Evolutionary conservation across 441 rosid genomes (phyloP), one percentile per base, ranked within the genome.

Genomic region (Rhodomyrtus psidioides): DNA sequence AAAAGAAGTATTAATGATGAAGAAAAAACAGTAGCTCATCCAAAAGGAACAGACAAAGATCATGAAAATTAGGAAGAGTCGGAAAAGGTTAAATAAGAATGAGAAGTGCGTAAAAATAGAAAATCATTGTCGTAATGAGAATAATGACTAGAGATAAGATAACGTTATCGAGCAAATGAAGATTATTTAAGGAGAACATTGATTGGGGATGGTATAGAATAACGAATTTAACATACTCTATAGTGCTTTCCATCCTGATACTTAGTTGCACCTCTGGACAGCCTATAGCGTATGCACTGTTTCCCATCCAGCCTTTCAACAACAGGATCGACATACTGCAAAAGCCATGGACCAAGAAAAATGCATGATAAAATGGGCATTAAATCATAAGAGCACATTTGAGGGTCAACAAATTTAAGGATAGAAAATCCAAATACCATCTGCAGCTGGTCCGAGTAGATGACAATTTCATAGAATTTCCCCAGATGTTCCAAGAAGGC

Each of bases 171-270:
- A 70, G 49, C 79, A 39, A 12, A 39, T 21, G 46, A 70, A 39
- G 79, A 70, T 70, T 21, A 57, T 57, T 12, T 7, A 3, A 70
- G 79, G n/a, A 39, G 79, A 70, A 21, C 16, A 10, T 44, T 21
- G 51, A n/a, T 70, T 39, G 79, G n/a, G 79, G 79, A 70, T 26
- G 23, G 16, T 39, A 51, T 46, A 44, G 39, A 85, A 54, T 27
- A 53, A 70, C 27, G 51, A 57, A 65, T 86, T 6, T 19, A 65
- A 26, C 86, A 44, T 91, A 97, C 99, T 88, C 98, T 92, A 82
- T 93, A 97, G 89, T 96, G 98, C 90, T 95, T 97, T 65, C 99
- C 99, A 84, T 96, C 91, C 91, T 86, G 97, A 88, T 97, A 97
- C 88, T 93, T 96, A 58, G 98, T 96, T 70, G 95, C 98, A 55